These are phyloP conservation scores for Rhazya stricta DNA, from an alignment of 257 asterid genomes.

Conservation along the genomic window DNA sequence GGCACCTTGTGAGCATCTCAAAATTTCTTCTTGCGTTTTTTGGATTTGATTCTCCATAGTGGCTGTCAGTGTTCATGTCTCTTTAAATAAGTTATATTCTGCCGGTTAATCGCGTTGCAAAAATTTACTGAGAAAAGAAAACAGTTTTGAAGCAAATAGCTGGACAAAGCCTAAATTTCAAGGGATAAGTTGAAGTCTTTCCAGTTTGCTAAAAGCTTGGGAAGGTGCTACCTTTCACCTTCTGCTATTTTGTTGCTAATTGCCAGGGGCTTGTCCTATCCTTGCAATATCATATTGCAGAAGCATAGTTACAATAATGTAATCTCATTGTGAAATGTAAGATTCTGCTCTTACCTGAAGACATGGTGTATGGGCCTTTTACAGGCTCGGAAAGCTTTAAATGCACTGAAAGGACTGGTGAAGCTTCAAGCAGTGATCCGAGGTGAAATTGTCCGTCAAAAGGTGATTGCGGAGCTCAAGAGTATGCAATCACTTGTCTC, in stretches of 20 bases:
- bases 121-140: no score
- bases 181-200: neutral
- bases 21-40: neutral
- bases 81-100: neutral
- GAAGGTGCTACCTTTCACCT: neutral
- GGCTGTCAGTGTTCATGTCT: neutral
- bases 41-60: neutral
- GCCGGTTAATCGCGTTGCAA: neutral
- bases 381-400: slow-evolving; percentile 76
- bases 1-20: slow-evolving; percentile 62
- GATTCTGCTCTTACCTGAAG: neutral
- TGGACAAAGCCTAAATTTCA: neutral
- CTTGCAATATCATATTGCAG: neutral
- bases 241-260: neutral
- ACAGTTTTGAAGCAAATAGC: neutral
- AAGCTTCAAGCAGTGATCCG: slow-evolving; percentile 81
- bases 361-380: slow-evolving; percentile 8
- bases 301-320: neutral
- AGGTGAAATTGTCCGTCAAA: slow-evolving; percentile 61
- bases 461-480: slow-evolving; percentile 25
- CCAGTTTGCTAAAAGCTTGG: neutral
- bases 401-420: slow-evolving; percentile 75
- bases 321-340: neutral
- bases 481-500: slow-evolving; percentile 19
- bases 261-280: neutral